Percentiles rank a stretch among this genome's conserved stretches.
Evolutionary conservation across 805 yeast species (phyloP).

Genomic region (Kuraishia piskuri): DNA sequence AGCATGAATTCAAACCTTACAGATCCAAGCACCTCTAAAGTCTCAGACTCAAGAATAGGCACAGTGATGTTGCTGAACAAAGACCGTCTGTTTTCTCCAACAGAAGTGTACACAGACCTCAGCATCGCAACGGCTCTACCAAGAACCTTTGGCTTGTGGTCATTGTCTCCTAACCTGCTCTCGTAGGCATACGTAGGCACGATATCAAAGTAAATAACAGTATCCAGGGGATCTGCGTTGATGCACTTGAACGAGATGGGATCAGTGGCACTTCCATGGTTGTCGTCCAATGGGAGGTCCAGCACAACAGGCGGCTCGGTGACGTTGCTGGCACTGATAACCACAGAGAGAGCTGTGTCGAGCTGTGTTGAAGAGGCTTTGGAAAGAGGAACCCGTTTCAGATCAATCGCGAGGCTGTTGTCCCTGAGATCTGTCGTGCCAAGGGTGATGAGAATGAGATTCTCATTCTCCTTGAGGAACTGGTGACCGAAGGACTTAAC

Average conservation of each 20-base stretch:
- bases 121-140: constrained; percentile 83
- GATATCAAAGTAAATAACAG: constrained; percentile 68
- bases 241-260: constrained; percentile 67
- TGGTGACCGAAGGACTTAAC: constrained; percentile 83
- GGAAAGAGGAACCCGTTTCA: constrained; percentile 67
- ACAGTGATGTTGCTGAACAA: constrained; percentile 56
- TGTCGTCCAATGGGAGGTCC: constrained; percentile 81
- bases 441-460: constrained; percentile 69
- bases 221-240: constrained; percentile 38
- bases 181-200: constrained; percentile 74
- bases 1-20: constrained; percentile 68
- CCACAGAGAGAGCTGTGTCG: constrained; percentile 79
- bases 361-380: constrained; percentile 74
- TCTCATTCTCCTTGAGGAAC: constrained; percentile 53
- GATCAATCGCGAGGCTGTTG: constrained; percentile 47
- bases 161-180: constrained; percentile 12
- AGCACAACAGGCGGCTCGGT: constrained; percentile 52
- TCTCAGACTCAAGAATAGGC: constrained; percentile 68
- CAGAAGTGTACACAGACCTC: constrained; percentile 50
- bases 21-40: constrained; percentile 69
- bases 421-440: constrained; percentile 80
- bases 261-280: constrained; percentile 55
- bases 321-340: constrained; percentile 36
- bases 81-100: constrained; percentile 61
- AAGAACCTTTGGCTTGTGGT: constrained; percentile 30